phyloP scores from a whole-genome alignment of 371 early-diverging fungal species.

The Lichtheimia ornata region DNA sequence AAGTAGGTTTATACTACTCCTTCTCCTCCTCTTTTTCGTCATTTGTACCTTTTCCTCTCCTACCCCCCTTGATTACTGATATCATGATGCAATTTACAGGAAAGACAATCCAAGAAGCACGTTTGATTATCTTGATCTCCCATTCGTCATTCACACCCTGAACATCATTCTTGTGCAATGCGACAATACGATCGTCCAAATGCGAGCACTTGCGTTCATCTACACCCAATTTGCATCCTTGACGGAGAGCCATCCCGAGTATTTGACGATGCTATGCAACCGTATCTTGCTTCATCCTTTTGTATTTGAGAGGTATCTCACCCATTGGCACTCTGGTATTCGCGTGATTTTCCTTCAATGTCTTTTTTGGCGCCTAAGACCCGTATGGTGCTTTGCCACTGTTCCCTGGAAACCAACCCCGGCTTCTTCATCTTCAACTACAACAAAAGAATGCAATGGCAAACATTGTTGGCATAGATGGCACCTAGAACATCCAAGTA shows the following conservation, averaged over 20 bases:
- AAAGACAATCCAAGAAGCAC: not conserved
- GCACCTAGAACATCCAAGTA: slow-evolving; percentile 3
- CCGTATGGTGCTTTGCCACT: slow-evolving; percentile 19
- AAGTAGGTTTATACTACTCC: not conserved
- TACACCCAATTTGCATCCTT: slow-evolving; percentile 55
- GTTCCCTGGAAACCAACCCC: slow-evolving; percentile 11
- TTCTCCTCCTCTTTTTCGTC: not conserved
- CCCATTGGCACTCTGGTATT: slow-evolving; percentile 62
- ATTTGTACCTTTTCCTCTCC: not conserved
- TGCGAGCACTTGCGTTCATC: slow-evolving; percentile 55
- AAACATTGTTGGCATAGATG: slow-evolving; percentile 7
- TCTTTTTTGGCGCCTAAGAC: slow-evolving; percentile 53
- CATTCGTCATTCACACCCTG: slow-evolving; percentile 45
- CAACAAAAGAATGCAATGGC: slow-evolving; percentile 10
- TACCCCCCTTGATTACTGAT: not conserved
- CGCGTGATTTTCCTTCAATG: slow-evolving; percentile 54
- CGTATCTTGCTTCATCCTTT: slow-evolving; percentile 40
- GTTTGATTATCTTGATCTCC: slow-evolving; percentile 30
- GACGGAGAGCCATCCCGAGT: slow-evolving; percentile 32
- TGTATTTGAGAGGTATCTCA: slow-evolving; percentile 51
- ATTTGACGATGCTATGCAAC: slow-evolving; percentile 43
- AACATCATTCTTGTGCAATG: slow-evolving; percentile 41
- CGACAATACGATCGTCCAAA: slow-evolving; percentile 53
- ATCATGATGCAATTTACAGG: not conserved
- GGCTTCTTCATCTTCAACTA: not conserved